Base-by-base conservation (phyloP, 345 rosid genomes). In the Cardiospermum halicacabum region DNA sequence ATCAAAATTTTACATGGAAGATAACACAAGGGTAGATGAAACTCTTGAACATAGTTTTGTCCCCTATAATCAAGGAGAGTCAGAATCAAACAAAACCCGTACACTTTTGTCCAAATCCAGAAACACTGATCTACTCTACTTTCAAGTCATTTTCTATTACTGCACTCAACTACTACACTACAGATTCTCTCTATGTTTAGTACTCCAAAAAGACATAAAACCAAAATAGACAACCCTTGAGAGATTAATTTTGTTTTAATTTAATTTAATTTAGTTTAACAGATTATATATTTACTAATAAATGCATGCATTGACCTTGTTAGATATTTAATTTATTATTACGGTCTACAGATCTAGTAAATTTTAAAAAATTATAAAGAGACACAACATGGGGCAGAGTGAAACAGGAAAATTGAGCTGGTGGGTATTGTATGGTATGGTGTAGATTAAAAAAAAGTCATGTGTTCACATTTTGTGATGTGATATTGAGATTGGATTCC, bases 251-350 rank as follows among this genome's bases (percentile, higher is more conserved):
- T n/a, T n/a, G n/a, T n/a, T n/a, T n/a, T n/a, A n/a, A n/a, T n/a
- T n/a, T n/a, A n/a, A n/a, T n/a, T n/a, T n/a, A n/a, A n/a, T n/a
- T 54, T 75, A 27, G 42, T 71, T 68, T 58, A 64, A 63, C 48
- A 58, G 32, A 47, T 34, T 21, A 54, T 36, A 9, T 47, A 37
- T 12, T 56, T 24, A 11, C 1, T 70, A 3, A 26, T 69, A 42
- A 67, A 62, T 68, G 77, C 65, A 47, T 7, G 6, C 43, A 62
- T 74, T 74, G 81, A 62, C 82, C 59, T 76, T 56, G 68, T 67
- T 74, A 62, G 57, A 69, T 64, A 72, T 39, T 39, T 39, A 3
- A 9, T 39, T 45, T 42, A 16, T 3, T 18, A 31, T 32, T 50
- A 68, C 42, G 56, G 25, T 66, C 12, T 56, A 45, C 74, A 76